Base-by-base conservation (phyloP, 2,329 filamentous ascomycete genomes). In the Colletotrichum liriopes region DNA sequence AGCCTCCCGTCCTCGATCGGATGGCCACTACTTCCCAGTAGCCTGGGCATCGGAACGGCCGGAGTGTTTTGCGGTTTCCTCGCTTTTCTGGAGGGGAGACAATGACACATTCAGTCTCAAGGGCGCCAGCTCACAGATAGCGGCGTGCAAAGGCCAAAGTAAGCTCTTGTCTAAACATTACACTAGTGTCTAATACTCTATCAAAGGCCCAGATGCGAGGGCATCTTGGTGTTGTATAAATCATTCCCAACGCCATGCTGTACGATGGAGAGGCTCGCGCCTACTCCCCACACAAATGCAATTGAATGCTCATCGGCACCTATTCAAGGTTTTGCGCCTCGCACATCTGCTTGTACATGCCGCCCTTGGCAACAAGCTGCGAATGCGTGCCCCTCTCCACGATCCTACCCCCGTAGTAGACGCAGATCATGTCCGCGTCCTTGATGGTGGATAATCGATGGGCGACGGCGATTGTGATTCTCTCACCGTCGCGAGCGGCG, bases 401-500 rank as follows among this genome's bases (percentile, higher is more conserved):
- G 47, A 93, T 86, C 29, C 80, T 82, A 8, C 88, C 88, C 2
- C 84, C 81, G 11, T 89, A 87, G 76, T 92, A 90, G 0, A 92
- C 89, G 74, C 88, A 90, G 51, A 92, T 92, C 3, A 84, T 79
- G 77, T 92, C 87, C 0, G 88, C 89, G 67, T 91, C 85, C 75
- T 89, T 91, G 1, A 89, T 84, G 0, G 84, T 86, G 32, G 89
- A 84, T 5, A 86, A 76, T 6, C 91, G 84, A 78, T 93, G 92
- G 1, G 92, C 91, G 1, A 93, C 90, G 5, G 91, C 90, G 12
- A 93, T 84, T 0, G 90, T 92, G 0, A 91, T 86, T 62, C 79
- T 80, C 69, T 73, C 85, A 77, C 71, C 75, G 79, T 75, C 70
- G 23, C 72, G 67, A 23, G 73, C 73, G 3, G 78, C 78, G 0